Base-by-base conservation (phyloP, 108 stramenopile genomes). In the Pseudonitzschia delicatissima region DNA sequence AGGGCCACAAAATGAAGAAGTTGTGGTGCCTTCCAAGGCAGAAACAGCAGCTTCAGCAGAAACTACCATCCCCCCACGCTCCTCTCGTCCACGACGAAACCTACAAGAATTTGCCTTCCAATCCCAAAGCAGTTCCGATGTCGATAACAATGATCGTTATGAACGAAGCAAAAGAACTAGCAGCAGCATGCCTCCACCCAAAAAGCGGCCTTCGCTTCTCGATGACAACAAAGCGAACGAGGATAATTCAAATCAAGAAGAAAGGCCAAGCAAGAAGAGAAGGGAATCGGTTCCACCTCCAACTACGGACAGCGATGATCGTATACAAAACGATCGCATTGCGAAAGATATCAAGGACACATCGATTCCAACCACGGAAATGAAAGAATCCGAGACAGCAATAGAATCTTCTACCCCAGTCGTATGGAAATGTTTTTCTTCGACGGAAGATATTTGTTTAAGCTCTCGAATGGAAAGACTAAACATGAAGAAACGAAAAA, bases 71-170 rank as follows among this genome's bases (percentile, higher is more conserved):
- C n/a, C 40, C 1, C 13, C 40, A 42, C 40, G 40, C 1, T 15
- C 13, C 15, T 15, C 13, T 42, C 40, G 13, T 0, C 40, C 15
- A 42, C 15, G 11, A 15, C 13, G 40, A 15, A 42, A 42, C 15
- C 48, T 65, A 26, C 45, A 65, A 33, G 29, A 65, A 45, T 65
- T 65, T 65, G 48, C 47, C 13, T 65, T 65, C 32, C 45, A 50
- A 31, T 33, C 64, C 28, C 20, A 15, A 15, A 53, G 26, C 52
- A 53, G 26, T 42, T 15, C 0, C 11, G 15, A 42, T 15, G 40
- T 15, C 40, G 11, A 11, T 42, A 15, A 2, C 40, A 15, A 15
- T 15, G 40, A 42, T 42, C 13, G 11, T 42, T 11, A 11, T 15
- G 15, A 15, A 15, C 13, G 40, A 2, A 42, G 40, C 40, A 11